phyloP scores from a whole-genome alignment of 2,329 filamentous ascomycete species.

The Alternaria solani region DNA sequence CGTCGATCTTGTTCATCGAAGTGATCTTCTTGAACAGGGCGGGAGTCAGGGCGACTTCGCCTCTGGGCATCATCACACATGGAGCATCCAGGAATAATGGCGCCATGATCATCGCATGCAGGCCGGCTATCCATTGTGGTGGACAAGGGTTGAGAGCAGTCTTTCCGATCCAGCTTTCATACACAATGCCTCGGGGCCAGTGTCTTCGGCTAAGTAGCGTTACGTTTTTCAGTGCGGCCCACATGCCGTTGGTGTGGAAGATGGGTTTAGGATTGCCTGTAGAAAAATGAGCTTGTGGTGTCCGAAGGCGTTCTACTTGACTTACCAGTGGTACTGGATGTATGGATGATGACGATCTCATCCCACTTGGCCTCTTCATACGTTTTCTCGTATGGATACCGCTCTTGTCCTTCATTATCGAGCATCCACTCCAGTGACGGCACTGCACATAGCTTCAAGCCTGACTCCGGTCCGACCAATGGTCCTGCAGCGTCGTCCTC shows the following conservation, averaged over 20 bases:
- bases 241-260: background rate
- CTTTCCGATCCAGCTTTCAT: slow-evolving; percentile 23
- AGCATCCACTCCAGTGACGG: background rate
- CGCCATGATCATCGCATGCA: slow-evolving; percentile 13
- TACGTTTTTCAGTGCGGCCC: no score
- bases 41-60: slow-evolving; percentile 9
- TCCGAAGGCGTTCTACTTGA: no score
- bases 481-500: background rate
- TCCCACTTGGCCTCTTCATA: background rate
- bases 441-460: background rate
- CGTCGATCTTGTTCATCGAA: background rate
- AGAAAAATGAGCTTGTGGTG: no score
- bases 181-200: background rate
- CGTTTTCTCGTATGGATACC: background rate
- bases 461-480: background rate
- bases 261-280: background rate
- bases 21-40: slow-evolving; percentile 16
- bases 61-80: slow-evolving; percentile 17
- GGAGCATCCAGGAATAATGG: slow-evolving; percentile 17
- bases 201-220: background rate
- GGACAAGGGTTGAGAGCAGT: slow-evolving; percentile 21
- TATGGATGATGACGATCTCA: background rate
- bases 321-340: background rate
- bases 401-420: background rate
- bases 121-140: slow-evolving; percentile 29